phyloP scores from a whole-genome alignment of 2,329 filamentous ascomycete genomes.

The Colletotrichum graminicola region DNA sequence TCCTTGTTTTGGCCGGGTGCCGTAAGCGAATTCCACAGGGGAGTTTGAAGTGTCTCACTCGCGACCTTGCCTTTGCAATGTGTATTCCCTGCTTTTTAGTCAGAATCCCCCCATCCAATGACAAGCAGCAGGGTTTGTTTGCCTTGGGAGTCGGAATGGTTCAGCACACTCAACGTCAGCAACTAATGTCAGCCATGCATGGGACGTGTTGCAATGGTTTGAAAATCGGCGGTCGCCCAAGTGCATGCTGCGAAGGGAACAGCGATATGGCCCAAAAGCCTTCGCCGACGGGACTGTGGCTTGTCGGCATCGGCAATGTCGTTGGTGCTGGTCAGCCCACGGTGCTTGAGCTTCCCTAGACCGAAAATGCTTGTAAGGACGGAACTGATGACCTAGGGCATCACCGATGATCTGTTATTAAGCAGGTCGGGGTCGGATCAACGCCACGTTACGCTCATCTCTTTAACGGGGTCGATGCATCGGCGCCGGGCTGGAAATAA shows the following conservation, averaged over 20 bases:
- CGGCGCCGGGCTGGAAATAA: not conserved
- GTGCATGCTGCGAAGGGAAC: not conserved
- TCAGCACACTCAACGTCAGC: not conserved
- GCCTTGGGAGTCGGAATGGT: not conserved
- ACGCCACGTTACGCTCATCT: not conserved
- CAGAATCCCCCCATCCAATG: not conserved
- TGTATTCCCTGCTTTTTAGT: not conserved
- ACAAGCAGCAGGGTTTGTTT: not conserved
- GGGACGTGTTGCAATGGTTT: not conserved
- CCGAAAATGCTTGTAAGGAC: not conserved
- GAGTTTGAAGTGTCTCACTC: not conserved
- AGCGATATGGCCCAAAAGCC: not conserved
- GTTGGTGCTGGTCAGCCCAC: not conserved
- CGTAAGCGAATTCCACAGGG: not conserved
- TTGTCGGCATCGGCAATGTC: constrained; percentile 5
- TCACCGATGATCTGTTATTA: constrained; percentile 12
- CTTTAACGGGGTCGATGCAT: constrained; percentile 9
- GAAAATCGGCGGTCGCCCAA: not conserved
- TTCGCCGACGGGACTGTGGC: not conserved
- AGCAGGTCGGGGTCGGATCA: not conserved
- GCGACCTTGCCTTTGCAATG: not conserved
- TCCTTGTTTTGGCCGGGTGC: not conserved
- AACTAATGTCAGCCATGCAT: not conserved
- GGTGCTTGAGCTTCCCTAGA: not conserved
- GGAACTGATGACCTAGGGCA: not conserved